A percentile compares a stretch with the other conserved stretches of the same genome.
Conservation (phyloP, 2,329 filamentous ascomycete species). For the Tolypocladium nubicola region DNA sequence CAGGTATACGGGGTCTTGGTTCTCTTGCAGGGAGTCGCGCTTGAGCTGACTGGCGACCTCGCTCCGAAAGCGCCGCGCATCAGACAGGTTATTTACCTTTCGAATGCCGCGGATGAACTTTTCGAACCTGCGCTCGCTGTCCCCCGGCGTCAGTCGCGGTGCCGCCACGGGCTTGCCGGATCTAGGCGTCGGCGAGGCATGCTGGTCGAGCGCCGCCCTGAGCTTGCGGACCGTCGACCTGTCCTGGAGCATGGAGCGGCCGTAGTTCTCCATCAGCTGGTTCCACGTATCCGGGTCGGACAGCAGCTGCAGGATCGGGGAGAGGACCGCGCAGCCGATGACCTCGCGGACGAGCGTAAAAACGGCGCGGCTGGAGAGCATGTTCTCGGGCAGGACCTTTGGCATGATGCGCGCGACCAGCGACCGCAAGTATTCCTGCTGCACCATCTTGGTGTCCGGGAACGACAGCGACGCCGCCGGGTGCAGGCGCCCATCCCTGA, state of each 20-base stretch:
- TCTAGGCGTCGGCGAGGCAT: constrained; percentile 72
- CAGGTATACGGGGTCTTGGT: constrained; percentile 76
- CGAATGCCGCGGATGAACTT: constrained; percentile 84
- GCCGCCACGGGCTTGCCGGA: constrained; percentile 55
- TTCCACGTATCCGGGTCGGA: constrained; percentile 97
- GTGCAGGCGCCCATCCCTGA: constrained; percentile 79
- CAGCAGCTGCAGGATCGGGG: constrained; percentile 68
- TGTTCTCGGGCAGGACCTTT: constrained; percentile 58
- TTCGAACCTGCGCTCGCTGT: constrained; percentile 89
- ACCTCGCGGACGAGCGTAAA: constrained; percentile 77
- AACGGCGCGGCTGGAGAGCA: constrained; percentile 73
- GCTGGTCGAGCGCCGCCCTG: constrained; percentile 83
- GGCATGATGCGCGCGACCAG: constrained; percentile 65
- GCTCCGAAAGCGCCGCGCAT: constrained; percentile 84
- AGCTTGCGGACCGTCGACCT: constrained; percentile 89
- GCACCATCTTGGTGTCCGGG: constrained; percentile 71
- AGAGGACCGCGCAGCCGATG: constrained; percentile 82
- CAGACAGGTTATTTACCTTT: constrained; percentile 81
- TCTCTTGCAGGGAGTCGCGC: constrained; percentile 66
- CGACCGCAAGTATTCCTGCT: constrained; percentile 80
- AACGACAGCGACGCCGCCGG: constrained; percentile 74
- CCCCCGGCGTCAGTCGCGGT: constrained; percentile 68
- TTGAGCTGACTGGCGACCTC: constrained; percentile 89
- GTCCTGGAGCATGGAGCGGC: constrained; percentile 81
- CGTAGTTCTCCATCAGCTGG: constrained; percentile 83